Evolutionary conservation across 2,329 filamentous ascomycete species (phyloP).

Genomic region (Fonsecaea erecta): DNA sequence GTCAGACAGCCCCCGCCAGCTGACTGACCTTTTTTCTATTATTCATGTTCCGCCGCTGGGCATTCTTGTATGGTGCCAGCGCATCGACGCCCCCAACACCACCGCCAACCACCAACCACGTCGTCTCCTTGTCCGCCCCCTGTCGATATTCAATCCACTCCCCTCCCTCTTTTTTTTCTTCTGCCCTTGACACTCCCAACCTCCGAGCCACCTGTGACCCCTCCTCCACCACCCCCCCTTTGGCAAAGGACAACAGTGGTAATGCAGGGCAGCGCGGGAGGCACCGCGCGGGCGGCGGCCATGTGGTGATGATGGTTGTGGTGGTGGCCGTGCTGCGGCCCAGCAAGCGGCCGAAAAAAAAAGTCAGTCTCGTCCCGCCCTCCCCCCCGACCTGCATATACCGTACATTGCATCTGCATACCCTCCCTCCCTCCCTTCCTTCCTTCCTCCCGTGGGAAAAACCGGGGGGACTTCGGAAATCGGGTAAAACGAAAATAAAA

Average conservation of each 20-base stretch:
- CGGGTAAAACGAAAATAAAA: not conserved
- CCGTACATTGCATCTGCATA: not conserved
- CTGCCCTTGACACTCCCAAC: not conserved
- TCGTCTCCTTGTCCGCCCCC: not conserved
- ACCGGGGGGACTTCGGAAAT: not conserved
- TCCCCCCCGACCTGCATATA: not conserved
- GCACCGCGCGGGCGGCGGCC: too few relatives aligned
- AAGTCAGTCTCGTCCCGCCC: slow-evolving; percentile 2
- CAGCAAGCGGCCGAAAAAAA: not conserved
- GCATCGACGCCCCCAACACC: too few relatives aligned
- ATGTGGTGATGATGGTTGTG: too few relatives aligned
- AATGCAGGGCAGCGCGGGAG: too few relatives aligned
- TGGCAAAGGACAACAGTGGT: too few relatives aligned
- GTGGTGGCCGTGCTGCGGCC: not conserved
- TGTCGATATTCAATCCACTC: not conserved
- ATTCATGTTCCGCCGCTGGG: too few relatives aligned
- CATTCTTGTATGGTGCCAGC: too few relatives aligned
- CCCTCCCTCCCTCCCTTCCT: not conserved
- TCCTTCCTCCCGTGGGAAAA: not conserved
- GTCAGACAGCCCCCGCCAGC: too few relatives aligned
- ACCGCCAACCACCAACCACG: too few relatives aligned
- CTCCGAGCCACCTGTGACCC: too few relatives aligned
- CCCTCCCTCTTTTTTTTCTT: not conserved
- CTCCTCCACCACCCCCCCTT: too few relatives aligned
- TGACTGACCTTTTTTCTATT: too few relatives aligned